These are phyloP conservation scores for Setaria viridis DNA, from an alignment of 202 grass and related monocot species.

Conservation along the genomic window DNA sequence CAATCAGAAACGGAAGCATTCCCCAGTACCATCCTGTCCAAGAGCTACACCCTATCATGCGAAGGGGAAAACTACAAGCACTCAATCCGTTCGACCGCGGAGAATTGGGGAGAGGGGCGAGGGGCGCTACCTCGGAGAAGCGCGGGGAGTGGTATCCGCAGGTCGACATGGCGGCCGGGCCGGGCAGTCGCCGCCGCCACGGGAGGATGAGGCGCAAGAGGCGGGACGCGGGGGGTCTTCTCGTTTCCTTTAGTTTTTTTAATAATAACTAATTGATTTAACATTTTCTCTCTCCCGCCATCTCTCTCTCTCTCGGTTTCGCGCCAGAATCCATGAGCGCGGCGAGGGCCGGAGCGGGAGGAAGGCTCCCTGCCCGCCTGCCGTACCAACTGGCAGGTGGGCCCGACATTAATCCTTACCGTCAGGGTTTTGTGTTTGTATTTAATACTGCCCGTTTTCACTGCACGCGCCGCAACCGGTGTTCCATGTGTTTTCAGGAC, in stretches of 20 bases:
- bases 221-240: neutral
- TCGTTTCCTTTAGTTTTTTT: neutral
- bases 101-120: neutral
- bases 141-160: constrained; percentile 65
- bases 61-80: neutral
- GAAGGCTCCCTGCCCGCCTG: neutral
- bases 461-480: no score
- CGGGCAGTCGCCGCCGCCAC: constrained; percentile 32
- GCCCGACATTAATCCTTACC: neutral
- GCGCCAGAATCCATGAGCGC: constrained; percentile 38
- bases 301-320: constrained; percentile 23
- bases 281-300: constrained; percentile 37
- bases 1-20: constrained; percentile 5
- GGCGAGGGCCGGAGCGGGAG: neutral
- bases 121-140: constrained; percentile 69
- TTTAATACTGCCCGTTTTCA: no score
- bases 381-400: neutral
- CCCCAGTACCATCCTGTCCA: neutral
- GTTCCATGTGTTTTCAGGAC: no score
- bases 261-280: neutral
- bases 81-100: neutral
- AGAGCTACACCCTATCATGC: constrained; percentile 1
- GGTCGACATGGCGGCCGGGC: constrained; percentile 53
- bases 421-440: no score
- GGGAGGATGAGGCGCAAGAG: neutral